Conservation (phyloP, 2,329 filamentous ascomycete genomes). For the Scedosporium dehoogii region DNA sequence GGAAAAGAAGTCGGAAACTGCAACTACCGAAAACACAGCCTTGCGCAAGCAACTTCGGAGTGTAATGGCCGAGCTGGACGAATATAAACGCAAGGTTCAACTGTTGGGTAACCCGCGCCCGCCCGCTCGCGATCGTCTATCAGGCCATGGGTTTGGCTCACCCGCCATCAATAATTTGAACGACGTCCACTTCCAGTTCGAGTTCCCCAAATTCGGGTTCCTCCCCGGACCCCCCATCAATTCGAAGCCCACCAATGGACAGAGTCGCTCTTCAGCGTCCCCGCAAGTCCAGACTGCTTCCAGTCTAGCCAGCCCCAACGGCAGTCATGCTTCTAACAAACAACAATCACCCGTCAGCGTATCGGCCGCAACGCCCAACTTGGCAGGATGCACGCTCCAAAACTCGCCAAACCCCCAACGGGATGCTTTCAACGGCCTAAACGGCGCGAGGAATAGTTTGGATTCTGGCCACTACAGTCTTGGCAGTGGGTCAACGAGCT, state of each 20-base stretch:
- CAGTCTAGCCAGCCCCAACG: neutral
- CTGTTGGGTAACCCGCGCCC: constrained; percentile 33
- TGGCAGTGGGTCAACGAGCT: constrained; percentile 46
- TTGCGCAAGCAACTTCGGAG: constrained; percentile 83
- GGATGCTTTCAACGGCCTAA: constrained; percentile 11
- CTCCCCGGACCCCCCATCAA: constrained; percentile 40
- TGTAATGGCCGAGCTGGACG: constrained; percentile 72
- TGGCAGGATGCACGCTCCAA: neutral
- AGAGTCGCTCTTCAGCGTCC: neutral
- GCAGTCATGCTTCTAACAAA: neutral
- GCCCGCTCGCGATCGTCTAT: constrained; percentile 6
- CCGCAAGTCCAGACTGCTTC: neutral
- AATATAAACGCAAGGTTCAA: constrained; percentile 82
- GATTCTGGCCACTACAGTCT: constrained; percentile 39
- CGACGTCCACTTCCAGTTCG: constrained; percentile 83
- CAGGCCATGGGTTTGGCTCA: constrained; percentile 28
- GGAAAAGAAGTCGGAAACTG: constrained; percentile 72
- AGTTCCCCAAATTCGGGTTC: constrained; percentile 88
- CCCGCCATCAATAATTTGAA: constrained; percentile 49
- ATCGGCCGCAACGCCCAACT: neutral
- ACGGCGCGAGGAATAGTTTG: constrained; percentile 37
- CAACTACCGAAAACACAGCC: constrained; percentile 76
- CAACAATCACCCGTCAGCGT: constrained; percentile 1
- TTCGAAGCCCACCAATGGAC: constrained; percentile 3
- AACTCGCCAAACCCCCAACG: neutral